phyloP scores from a whole-genome alignment of 345 rosid species.

The Mallotus nudiflorus region DNA sequence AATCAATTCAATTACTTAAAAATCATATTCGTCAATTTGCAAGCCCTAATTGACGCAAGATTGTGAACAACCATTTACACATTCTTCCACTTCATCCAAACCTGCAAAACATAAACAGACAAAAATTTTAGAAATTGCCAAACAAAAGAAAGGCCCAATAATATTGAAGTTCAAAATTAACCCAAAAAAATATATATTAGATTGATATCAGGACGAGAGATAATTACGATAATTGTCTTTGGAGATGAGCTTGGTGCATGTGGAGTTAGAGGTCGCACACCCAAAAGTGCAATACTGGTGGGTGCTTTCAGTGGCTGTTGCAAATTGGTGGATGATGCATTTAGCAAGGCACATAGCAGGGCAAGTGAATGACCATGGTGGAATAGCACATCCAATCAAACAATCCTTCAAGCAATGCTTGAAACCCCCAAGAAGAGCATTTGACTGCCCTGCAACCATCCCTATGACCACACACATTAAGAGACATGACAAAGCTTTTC shows the following conservation, averaged over 20 bases:
- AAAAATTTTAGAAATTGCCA: no score
- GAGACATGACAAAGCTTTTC: no score
- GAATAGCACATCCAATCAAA: neutral
- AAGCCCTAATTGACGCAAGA: neutral
- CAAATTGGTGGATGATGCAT: neutral
- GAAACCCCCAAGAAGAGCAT: neutral
- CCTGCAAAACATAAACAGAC: neutral
- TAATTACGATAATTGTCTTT: neutral
- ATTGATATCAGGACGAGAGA: no score
- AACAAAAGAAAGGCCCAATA: no score
- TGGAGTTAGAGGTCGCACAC: neutral
- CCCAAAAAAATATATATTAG: no score
- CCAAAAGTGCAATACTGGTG: neutral
- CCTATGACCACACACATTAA: neutral
- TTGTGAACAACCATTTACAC: neutral
- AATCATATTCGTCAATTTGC: neutral
- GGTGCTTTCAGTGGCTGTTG: neutral
- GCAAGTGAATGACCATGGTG: neutral
- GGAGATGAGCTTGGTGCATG: neutral
- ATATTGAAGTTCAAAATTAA: no score
- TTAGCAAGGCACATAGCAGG: neutral
- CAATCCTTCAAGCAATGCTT: neutral
- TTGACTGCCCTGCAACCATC: neutral
- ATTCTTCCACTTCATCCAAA: constrained; percentile 1
- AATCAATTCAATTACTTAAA: neutral